Evolutionary conservation across 2,329 filamentous ascomycete genomes (phyloP), one percentile per base, ranked within the genome.

Genomic region (Fusarium subtropicale): DNA sequence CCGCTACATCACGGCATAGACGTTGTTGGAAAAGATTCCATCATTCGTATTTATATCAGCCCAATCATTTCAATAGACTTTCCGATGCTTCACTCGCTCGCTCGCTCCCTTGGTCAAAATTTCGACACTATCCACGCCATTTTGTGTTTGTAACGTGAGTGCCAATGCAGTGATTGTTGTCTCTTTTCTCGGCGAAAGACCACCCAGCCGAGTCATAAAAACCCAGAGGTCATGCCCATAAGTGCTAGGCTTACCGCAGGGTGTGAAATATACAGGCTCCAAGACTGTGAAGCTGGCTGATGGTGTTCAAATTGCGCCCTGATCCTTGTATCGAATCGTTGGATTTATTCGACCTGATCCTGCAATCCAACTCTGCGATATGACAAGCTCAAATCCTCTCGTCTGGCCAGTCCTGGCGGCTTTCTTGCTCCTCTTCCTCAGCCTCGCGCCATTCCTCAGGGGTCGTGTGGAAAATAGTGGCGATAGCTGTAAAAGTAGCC

Each of bases 401-500:
- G 18, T 69, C 60, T 22, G 24, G 7, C 65, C 60, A 69, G 26
- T 56, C 51, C n/a, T 22, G 41, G 48, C 20, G 51, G 15, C 33
- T 70, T 12, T 55, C 55, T 39, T 64, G 61, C 24, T 69, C 66
- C 30, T 67, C 66, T 10, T 61, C 66, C 28, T 69, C 66, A 11
- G 60, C 47, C 26, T 69, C 56, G 22, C 52, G 63, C 66, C 66
- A 69, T 52, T 69, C 66, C 5, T 69, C 66, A 22, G 66, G 62
- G 12, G 66, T 67, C 26, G 48, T 52, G 18, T 69, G 66, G n/a
- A 69, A 47, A 31, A 67, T 28, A 20, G 63, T 66, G 30, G 66
- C 57, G 24, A 59, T 36, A 8, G 52, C 52, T 18, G 66, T 66
- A n/a, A 69, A 69, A 5, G 56, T 34, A 12, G 62, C 66, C 66